Percentiles rank a stretch among this genome's conserved stretches.
These are phyloP conservation scores for Nymphaea thermarum DNA, from an alignment of 164 flowering plant genomes.

Conservation along the genomic window DNA sequence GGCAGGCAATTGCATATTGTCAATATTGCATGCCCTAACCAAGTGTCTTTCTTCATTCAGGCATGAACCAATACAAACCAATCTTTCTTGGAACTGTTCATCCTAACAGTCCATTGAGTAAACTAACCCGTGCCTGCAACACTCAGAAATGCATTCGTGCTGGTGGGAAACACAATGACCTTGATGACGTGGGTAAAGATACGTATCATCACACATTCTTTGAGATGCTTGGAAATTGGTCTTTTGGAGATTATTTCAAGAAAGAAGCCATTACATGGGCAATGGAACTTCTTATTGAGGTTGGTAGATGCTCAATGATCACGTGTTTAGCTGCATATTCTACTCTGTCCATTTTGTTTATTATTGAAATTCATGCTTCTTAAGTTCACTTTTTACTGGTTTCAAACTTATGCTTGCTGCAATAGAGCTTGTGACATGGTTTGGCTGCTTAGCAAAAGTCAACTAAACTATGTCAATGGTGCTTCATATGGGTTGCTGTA, in stretches of 20 bases:
- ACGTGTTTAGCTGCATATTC: not conserved
- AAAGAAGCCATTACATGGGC: conserved; percentile 86
- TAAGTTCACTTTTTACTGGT: no score
- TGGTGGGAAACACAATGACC: conserved; percentile 98
- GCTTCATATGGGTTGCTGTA: no score
- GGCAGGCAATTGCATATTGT: no score
- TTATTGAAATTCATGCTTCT: not conserved
- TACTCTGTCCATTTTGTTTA: not conserved
- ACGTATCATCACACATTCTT: conserved; percentile 98
- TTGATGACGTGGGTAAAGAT: conserved; percentile 72
- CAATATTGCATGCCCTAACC: not conserved
- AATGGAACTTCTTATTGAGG: conserved; percentile 94
- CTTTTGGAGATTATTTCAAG: conserved; percentile 95
- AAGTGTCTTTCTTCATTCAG: conserved; percentile 21
- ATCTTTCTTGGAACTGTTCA: conserved; percentile 82
- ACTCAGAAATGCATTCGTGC: conserved; percentile 98
- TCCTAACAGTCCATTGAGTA: conserved; percentile 69
- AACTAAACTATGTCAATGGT: no score
- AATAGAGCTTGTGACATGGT: no score
- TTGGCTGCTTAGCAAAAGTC: no score
- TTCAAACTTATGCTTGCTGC: no score
- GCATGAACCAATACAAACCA: conserved; percentile 98
- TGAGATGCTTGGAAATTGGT: conserved; percentile 99
- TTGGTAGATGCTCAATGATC: conserved; percentile 6
- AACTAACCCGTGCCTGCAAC: conserved; percentile 75